Conservation (phyloP, 768 basidiomycete genomes). For the Naganishia onofrii region DNA sequence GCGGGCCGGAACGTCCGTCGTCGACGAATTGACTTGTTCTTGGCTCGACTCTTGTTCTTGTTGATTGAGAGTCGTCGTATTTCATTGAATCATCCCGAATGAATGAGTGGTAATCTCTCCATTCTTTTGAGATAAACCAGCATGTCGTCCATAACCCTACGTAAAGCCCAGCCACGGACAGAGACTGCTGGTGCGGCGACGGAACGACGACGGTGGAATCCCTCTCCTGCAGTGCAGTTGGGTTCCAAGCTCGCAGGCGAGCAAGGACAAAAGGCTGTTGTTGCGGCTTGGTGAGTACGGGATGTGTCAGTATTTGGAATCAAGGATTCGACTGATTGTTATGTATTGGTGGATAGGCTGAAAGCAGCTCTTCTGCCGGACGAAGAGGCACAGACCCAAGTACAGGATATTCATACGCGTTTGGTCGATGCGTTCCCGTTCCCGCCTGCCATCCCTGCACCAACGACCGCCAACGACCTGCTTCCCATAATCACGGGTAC, state of each 20-base stretch:
- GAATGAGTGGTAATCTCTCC: too few relatives aligned
- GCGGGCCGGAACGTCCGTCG: too few relatives aligned
- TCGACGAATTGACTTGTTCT: neutral
- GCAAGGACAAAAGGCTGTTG: slow-evolving; percentile 13
- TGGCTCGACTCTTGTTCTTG: neutral
- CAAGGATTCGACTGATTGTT: too few relatives aligned
- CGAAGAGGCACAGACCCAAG: neutral
- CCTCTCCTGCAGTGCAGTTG: neutral
- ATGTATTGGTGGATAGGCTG: neutral
- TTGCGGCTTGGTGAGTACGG: slow-evolving; percentile 8
- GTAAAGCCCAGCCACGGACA: slow-evolving; percentile 1
- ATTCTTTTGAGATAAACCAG: neutral
- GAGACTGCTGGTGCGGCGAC: neutral
- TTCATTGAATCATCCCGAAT: too few relatives aligned
- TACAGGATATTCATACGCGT: neutral
- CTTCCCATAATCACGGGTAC: neutral
- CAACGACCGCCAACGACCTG: neutral
- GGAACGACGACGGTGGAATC: neutral
- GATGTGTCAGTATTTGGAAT: too few relatives aligned
- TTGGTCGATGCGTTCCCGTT: slow-evolving; percentile 2
- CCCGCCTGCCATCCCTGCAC: slow-evolving; percentile 3
- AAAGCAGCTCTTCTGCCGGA: neutral
- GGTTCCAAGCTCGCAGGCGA: neutral
- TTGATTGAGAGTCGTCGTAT: too few relatives aligned
- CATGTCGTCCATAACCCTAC: neutral